These are phyloP conservation scores for Penicillium riverlandense DNA, from an alignment of 495 filamentous ascomycete genomes.

Conservation along the genomic window DNA sequence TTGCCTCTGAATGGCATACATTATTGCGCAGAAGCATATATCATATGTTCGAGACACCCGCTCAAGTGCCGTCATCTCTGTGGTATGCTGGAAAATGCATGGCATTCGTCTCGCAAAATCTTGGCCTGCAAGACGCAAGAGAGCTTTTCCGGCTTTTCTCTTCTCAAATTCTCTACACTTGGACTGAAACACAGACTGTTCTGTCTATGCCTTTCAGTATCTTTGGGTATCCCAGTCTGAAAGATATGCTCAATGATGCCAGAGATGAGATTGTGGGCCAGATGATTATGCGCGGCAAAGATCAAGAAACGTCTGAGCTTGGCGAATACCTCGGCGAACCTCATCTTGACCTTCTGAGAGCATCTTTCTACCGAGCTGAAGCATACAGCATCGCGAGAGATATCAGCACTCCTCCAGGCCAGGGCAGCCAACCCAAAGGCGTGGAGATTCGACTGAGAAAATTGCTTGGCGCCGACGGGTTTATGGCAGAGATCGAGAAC, in stretches of 20 bases:
- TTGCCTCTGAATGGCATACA: slow-evolving; percentile 77
- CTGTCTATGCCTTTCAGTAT: slow-evolving; percentile 68
- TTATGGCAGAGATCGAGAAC: slow-evolving; percentile 49
- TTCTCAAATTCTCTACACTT: slow-evolving; percentile 88
- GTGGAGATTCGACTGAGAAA: slow-evolving; percentile 65
- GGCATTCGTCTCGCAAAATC: slow-evolving; percentile 50
- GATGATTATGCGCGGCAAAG: slow-evolving; percentile 73
- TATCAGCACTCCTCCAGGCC: slow-evolving; percentile 51
- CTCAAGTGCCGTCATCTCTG: slow-evolving; percentile 52
- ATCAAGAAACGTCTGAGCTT: slow-evolving; percentile 52
- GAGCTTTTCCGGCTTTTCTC: slow-evolving; percentile 81
- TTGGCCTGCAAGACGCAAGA: slow-evolving; percentile 55
- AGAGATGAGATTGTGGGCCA: slow-evolving; percentile 77
- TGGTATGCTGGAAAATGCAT: slow-evolving; percentile 68
- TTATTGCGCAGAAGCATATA: slow-evolving; percentile 79
- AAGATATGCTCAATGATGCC: slow-evolving; percentile 63
- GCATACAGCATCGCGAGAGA: slow-evolving; percentile 82
- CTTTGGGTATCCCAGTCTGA: slow-evolving; percentile 67
- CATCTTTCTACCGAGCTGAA: slow-evolving; percentile 71
- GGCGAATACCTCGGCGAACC: slow-evolving; percentile 47
- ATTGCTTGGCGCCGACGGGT: slow-evolving; percentile 58
- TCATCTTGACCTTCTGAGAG: slow-evolving; percentile 49
- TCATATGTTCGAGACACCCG: slow-evolving; percentile 85
- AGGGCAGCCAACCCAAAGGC: slow-evolving; percentile 43
- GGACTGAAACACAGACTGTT: slow-evolving; percentile 62